A percentile compares a stretch with the other conserved stretches of the same genome.
These are phyloP conservation scores for Aureobasidium sp. DNA, from an alignment of 2,329 filamentous ascomycete genomes.

Conservation along the genomic window DNA sequence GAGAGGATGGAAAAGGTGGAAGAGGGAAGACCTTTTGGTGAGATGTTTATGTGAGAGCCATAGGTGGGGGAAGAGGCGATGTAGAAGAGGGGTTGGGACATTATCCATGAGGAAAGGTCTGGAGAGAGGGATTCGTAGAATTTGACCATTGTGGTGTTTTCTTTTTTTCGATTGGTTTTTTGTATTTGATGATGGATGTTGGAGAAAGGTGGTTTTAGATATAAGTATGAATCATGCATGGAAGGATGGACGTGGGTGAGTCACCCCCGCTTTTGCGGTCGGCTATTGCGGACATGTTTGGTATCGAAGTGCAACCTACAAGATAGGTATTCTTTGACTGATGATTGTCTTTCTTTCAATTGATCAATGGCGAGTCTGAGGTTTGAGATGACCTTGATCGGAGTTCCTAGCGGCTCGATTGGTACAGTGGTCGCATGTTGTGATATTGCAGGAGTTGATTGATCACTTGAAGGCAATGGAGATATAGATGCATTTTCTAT, in stretches of 20 bases:
- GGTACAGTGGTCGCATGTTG: too few species aligned
- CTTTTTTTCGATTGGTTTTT: neutral
- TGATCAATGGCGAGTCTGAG: too few species aligned
- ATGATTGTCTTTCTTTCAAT: too few species aligned
- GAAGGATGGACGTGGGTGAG: neutral
- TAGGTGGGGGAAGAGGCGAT: constrained; percentile 61
- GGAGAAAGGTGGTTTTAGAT: neutral
- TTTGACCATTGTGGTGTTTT: constrained; percentile 46
- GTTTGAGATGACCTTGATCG: too few species aligned
- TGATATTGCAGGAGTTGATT: too few species aligned
- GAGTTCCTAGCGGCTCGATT: too few species aligned
- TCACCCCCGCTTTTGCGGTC: constrained; percentile 10
- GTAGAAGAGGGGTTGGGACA: constrained; percentile 64
- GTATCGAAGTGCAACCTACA: too few species aligned
- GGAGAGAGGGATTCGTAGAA: constrained; percentile 48
- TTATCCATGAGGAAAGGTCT: constrained; percentile 54
- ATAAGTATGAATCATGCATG: too few species aligned
- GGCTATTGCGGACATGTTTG: too few species aligned
- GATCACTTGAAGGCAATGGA: too few species aligned
- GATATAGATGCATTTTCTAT: too few species aligned
- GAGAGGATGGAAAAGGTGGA: constrained; percentile 54
- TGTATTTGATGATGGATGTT: neutral
- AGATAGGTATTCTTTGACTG: too few species aligned
- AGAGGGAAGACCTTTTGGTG: constrained; percentile 60
- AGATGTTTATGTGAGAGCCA: constrained; percentile 65